A percentile compares a stretch with the other conserved stretches of the same genome.
Evolutionary conservation across 208 protist species (phyloP).

Genomic region (Trypanosoma caninum): DNA sequence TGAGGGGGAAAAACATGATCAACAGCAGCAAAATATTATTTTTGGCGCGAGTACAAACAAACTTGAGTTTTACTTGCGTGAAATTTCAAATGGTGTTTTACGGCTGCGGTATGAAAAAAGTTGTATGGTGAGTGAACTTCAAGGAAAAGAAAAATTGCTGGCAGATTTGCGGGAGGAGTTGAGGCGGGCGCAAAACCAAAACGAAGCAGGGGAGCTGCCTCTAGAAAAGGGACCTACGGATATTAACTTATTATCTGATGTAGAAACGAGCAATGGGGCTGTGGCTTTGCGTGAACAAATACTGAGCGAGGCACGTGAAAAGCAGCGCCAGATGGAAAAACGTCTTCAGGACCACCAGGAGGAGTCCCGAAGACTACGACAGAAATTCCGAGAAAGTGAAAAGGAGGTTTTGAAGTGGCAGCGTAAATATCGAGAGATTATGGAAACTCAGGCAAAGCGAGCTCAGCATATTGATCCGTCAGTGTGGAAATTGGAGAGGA

Average conservation of each 20-base stretch:
- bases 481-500: slow-evolving; percentile 8
- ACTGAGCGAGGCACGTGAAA: slow-evolving; percentile 4
- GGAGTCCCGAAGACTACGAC: background rate
- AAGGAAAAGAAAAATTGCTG: background rate
- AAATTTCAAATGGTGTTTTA: slow-evolving; percentile 13
- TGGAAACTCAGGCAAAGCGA: background rate
- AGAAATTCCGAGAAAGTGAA: slow-evolving; percentile 9
- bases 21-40: too few species aligned
- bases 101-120: slow-evolving; percentile 17
- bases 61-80: background rate
- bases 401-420: slow-evolving; percentile 11
- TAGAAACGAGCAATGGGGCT: background rate
- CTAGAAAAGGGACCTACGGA: background rate
- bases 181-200: background rate
- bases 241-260: background rate
- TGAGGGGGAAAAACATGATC: background rate
- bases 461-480: background rate
- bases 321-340: background rate
- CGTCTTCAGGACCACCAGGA: slow-evolving; percentile 12
- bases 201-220: too few species aligned
- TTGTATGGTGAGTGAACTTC: slow-evolving; percentile 12
- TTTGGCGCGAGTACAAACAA: too few species aligned
- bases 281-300: background rate
- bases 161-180: background rate
- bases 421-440: slow-evolving; percentile 11